A percentile compares a stretch with the other conserved stretches of the same genome.
phyloP scores from a whole-genome alignment of 108 stramenopile species.

The Cyclostephanos invisitatus region DNA sequence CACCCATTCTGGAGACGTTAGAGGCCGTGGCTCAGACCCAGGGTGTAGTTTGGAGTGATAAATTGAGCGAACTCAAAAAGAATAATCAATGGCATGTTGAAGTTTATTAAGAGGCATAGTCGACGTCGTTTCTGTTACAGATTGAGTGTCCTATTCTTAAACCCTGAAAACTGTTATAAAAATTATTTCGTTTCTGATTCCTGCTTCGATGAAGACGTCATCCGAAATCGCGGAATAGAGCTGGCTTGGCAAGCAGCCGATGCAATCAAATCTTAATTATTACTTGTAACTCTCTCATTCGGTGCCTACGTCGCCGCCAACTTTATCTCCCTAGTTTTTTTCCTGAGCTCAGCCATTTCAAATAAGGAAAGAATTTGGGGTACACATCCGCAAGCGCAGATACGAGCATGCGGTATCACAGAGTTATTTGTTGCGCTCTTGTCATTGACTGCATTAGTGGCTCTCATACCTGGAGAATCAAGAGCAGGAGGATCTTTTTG shows the following conservation, averaged over 20 bases:
- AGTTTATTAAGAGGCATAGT: constrained; percentile 58
- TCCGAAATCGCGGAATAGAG: too few relatives aligned
- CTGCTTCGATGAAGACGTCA: too few relatives aligned
- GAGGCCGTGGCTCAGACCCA: constrained; percentile 59
- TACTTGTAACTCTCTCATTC: background rate
- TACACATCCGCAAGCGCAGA: constrained; percentile 77
- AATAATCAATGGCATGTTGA: constrained; percentile 86
- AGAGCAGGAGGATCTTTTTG: background rate
- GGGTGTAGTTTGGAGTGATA: constrained; percentile 66
- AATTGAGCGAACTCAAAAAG: constrained; percentile 62
- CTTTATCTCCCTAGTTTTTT: constrained; percentile 45
- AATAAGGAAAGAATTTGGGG: constrained; percentile 68
- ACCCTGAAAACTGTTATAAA: too few relatives aligned
- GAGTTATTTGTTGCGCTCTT: background rate
- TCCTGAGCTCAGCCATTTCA: constrained; percentile 83
- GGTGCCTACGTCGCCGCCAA: constrained; percentile 15
- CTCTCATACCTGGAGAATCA: background rate
- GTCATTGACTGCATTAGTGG: constrained; percentile 10
- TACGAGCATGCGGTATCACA: constrained; percentile 15
- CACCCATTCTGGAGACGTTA: constrained; percentile 75
- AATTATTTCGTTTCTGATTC: too few relatives aligned
- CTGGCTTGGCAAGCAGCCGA: too few relatives aligned
- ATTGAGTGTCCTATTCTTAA: too few relatives aligned
- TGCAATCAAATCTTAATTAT: too few relatives aligned
- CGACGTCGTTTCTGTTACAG: background rate